Conservation (phyloP, 148 eudicot genomes). For the Vaccinium myrtillus region DNA sequence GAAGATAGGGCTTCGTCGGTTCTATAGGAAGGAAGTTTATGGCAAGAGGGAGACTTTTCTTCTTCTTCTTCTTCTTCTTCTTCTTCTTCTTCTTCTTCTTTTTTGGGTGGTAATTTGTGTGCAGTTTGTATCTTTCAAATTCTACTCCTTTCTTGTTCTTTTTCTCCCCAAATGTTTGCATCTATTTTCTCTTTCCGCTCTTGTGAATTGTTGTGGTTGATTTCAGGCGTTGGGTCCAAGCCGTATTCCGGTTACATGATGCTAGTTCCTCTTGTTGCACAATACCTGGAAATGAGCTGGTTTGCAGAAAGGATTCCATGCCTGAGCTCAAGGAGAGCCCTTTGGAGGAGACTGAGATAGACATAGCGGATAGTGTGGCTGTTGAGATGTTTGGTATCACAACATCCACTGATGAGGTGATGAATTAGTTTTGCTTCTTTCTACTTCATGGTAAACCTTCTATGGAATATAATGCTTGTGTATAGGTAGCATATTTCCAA, state of each 20-base stretch:
- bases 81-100: no score
- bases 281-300: constrained; percentile 18
- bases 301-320: constrained; percentile 6
- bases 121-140: not conserved
- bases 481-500: constrained; percentile 10
- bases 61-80: no score
- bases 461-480: not conserved
- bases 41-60: no score
- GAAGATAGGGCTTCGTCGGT: no score
- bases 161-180: not conserved
- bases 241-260: constrained; percentile 47
- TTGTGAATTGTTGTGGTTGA: constrained; percentile 12
- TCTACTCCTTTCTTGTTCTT: constrained; percentile 5
- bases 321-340: constrained; percentile 22
- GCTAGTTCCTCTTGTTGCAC: constrained; percentile 21
- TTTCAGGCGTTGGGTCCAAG: constrained; percentile 96
- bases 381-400: constrained; percentile 76
- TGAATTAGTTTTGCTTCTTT: not conserved
- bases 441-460: not conserved
- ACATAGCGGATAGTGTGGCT: constrained; percentile 84
- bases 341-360: constrained; percentile 44
- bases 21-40: no score
- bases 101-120: not conserved
- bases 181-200: not conserved
- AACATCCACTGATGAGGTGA: constrained; percentile 63